phyloP scores from a whole-genome alignment of 352 stramenopile genomes.

The Globisporangium megalacanthum region DNA sequence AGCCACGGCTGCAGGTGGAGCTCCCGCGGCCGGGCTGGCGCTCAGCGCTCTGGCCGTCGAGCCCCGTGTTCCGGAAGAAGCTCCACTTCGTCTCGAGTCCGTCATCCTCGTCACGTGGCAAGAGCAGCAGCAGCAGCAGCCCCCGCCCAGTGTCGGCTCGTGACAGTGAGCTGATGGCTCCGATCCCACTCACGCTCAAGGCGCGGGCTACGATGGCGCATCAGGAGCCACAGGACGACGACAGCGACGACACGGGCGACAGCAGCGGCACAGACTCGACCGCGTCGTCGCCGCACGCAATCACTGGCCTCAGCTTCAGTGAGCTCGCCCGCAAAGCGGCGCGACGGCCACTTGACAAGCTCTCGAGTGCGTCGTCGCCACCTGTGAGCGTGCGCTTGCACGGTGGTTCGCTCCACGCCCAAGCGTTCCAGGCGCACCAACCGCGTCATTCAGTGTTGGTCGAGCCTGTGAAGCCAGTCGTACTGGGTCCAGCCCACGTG shows the following conservation, averaged over 20 bases:
- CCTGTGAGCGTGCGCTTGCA: conserved; percentile 8
- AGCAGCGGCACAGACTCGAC: background rate
- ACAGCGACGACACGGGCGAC: background rate
- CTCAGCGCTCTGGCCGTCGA: conserved; percentile 30
- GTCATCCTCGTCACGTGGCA: conserved; percentile 10
- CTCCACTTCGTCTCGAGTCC: conserved; percentile 13
- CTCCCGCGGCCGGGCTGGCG: conserved; percentile 25
- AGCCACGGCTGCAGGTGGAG: conserved; percentile 15
- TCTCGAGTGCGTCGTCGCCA: background rate
- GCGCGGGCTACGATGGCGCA: background rate
- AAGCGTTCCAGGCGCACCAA: background rate
- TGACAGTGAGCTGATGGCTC: conserved; percentile 7
- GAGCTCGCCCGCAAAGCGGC: background rate
- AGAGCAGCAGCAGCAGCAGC: conserved; percentile 18
- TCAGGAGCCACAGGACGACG: conserved; percentile 7
- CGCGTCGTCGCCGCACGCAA: background rate
- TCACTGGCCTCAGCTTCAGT: background rate
- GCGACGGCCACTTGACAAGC: conserved; percentile 2
- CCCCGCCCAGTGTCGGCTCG: conserved; percentile 10
- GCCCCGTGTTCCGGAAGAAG: conserved; percentile 26
- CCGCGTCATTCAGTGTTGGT: background rate
- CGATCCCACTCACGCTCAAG: conserved; percentile 10
- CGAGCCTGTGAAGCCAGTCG: background rate
- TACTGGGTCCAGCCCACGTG: background rate
- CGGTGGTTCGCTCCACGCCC: conserved; percentile 9